phyloP scores from a whole-genome alignment of 805 yeast species.

The Metschnikowia gelsemii region DNA sequence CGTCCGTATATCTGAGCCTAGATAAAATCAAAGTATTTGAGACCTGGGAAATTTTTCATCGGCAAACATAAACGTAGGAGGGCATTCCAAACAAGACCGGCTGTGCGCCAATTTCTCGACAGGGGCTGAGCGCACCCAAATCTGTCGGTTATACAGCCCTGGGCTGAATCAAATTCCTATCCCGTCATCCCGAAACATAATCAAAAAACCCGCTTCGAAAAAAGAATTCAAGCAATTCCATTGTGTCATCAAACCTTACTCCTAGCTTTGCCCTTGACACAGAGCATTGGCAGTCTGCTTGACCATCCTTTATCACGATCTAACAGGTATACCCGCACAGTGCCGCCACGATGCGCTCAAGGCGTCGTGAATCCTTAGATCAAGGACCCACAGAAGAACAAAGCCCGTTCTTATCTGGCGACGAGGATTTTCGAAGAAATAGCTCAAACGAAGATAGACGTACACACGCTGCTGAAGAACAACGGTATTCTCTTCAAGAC shows the following conservation, averaged over 20 bases:
- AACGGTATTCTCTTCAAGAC: conserved; percentile 9
- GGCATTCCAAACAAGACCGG: not conserved
- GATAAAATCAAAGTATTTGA: too few species aligned
- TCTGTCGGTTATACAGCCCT: conserved; percentile 4
- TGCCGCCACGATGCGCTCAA: not conserved
- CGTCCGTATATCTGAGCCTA: too few species aligned
- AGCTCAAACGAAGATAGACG: not conserved
- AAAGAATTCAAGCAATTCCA: too few species aligned
- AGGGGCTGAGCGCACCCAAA: conserved; percentile 5
- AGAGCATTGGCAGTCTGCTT: too few species aligned
- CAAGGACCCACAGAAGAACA: not conserved
- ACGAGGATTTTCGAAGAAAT: not conserved
- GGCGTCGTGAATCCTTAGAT: not conserved
- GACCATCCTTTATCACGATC: too few species aligned
- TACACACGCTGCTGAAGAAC: not conserved
- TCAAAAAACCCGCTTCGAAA: not conserved
- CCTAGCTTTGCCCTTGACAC: not conserved
- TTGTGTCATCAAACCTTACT: too few species aligned
- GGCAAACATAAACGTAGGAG: too few species aligned
- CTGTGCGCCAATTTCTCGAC: not conserved
- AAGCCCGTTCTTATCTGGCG: conserved; percentile 8
- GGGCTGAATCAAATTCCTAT: not conserved
- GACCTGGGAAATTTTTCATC: too few species aligned
- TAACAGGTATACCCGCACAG: not conserved
- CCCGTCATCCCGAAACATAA: not conserved